Percentiles rank a stretch among this genome's conserved stretches.
Conservation (phyloP, 1,139 yeast species). For the Geotrichum fermentans region DNA sequence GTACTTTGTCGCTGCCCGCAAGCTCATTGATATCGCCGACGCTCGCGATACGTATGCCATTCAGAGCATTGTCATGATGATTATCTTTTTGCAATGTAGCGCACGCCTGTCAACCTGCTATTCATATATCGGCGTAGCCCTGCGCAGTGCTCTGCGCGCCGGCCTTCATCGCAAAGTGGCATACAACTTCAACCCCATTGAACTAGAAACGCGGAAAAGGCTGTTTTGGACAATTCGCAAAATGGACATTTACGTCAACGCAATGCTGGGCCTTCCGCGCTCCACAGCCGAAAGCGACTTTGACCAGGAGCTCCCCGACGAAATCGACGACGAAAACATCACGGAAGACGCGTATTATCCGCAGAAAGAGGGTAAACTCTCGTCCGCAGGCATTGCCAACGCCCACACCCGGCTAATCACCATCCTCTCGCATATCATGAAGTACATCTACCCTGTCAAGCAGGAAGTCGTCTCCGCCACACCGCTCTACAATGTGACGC, state of each 20-base stretch:
- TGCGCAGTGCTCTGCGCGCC: conserved; percentile 79
- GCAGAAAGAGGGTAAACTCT: conserved; percentile 43
- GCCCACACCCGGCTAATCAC: conserved; percentile 72
- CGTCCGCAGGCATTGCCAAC: conserved; percentile 79
- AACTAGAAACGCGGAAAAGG: conserved; percentile 78
- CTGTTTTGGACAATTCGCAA: conserved; percentile 85
- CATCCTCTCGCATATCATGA: conserved; percentile 53
- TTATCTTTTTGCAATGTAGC: conserved; percentile 81
- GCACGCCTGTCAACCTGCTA: conserved; percentile 88
- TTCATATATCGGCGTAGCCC: conserved; percentile 86
- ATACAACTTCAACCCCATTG: conserved; percentile 70
- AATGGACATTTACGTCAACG: conserved; percentile 86
- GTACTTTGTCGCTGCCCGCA: conserved; percentile 78
- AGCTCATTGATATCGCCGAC: conserved; percentile 64
- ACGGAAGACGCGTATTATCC: conserved; percentile 52
- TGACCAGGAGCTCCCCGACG: conserved; percentile 83
- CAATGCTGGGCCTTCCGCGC: conserved; percentile 83
- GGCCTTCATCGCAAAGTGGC: conserved; percentile 78
- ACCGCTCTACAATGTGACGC: conserved; percentile 38
- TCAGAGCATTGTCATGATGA: conserved; percentile 63
- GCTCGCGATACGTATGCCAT: conserved; percentile 58
- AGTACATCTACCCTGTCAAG: conserved; percentile 54
- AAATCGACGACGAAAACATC: conserved; percentile 81
- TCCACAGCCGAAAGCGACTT: conserved; percentile 65
- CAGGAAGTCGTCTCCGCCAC: conserved; percentile 26